Percentiles rank a stretch among this genome's conserved stretches.
phyloP scores from a whole-genome alignment of 129 eudicot genomes.

The Artemisia argyi region DNA sequence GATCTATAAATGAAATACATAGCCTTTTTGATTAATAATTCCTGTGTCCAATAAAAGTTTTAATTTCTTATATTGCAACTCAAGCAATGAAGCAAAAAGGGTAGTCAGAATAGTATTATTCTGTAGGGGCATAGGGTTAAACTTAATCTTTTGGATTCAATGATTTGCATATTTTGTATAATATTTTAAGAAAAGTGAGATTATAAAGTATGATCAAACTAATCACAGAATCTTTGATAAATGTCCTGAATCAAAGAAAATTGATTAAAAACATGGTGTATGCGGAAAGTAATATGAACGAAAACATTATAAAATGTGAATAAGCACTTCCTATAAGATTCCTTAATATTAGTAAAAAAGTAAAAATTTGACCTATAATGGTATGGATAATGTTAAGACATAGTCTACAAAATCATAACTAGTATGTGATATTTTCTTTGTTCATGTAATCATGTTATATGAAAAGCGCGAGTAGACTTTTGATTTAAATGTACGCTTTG shows the following conservation, averaged over 20 bases:
- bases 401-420: too few relatives aligned
- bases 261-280: slow-evolving; percentile 8
- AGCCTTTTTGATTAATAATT: slow-evolving; percentile 14
- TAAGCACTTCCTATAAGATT: too few relatives aligned
- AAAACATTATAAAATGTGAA: background rate
- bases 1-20: background rate
- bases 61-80: slow-evolving; percentile 31
- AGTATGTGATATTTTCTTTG: too few relatives aligned
- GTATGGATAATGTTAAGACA: too few relatives aligned
- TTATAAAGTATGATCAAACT: slow-evolving; percentile 30
- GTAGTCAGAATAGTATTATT: slow-evolving; percentile 28
- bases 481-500: too few relatives aligned
- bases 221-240: slow-evolving; percentile 29
- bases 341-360: too few relatives aligned
- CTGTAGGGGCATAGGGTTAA: slow-evolving; percentile 32
- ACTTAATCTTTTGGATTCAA: slow-evolving; percentile 36
- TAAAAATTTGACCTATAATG: too few relatives aligned
- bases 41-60: slow-evolving; percentile 22
- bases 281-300: background rate
- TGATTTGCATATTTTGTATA: slow-evolving; percentile 28
- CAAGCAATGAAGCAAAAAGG: slow-evolving; percentile 35
- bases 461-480: too few relatives aligned
- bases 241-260: background rate
- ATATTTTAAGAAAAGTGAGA: slow-evolving; percentile 19
- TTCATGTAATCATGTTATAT: too few relatives aligned